These are phyloP conservation scores for Podospora comata DNA, from an alignment of 495 filamentous ascomycete genomes.

Conservation along the genomic window DNA sequence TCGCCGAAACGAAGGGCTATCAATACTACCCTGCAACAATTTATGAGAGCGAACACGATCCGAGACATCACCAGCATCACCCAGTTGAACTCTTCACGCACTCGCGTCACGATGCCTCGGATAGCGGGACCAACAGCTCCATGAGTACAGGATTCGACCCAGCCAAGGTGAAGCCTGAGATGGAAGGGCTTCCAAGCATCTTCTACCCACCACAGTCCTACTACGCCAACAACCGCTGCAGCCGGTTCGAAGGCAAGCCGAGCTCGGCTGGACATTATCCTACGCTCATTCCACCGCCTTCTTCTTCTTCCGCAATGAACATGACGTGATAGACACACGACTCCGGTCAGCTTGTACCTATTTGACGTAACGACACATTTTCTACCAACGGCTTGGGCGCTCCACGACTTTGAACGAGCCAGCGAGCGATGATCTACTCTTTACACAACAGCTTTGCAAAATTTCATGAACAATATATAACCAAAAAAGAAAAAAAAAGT, in stretches of 20 bases:
- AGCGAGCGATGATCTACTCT: background rate
- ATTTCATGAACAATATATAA: background rate
- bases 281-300: slow-evolving; percentile 32
- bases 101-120: slow-evolving; percentile 35
- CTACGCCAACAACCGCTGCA: slow-evolving; percentile 36
- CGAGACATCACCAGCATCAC: slow-evolving; percentile 38
- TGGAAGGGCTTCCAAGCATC: slow-evolving; percentile 44
- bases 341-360: background rate
- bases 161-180: slow-evolving; percentile 45
- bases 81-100: slow-evolving; percentile 44
- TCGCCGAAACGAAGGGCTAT: slow-evolving; percentile 44
- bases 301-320: slow-evolving; percentile 26
- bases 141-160: slow-evolving; percentile 28
- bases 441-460: background rate
- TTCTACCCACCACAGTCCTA: slow-evolving; percentile 37
- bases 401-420: background rate
- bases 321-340: slow-evolving; percentile 27
- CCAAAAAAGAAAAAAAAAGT: background rate
- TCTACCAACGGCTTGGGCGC: background rate
- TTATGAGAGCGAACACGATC: slow-evolving; percentile 40
- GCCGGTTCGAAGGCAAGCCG: slow-evolving; percentile 45
- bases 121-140: slow-evolving; percentile 28
- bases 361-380: background rate
- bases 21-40: slow-evolving; percentile 47
- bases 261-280: slow-evolving; percentile 47